Percentiles rank a stretch among this genome's conserved stretches.
These are phyloP conservation scores for Neurospora sp. DNA, from an alignment of 495 filamentous ascomycete species.

Conservation along the genomic window DNA sequence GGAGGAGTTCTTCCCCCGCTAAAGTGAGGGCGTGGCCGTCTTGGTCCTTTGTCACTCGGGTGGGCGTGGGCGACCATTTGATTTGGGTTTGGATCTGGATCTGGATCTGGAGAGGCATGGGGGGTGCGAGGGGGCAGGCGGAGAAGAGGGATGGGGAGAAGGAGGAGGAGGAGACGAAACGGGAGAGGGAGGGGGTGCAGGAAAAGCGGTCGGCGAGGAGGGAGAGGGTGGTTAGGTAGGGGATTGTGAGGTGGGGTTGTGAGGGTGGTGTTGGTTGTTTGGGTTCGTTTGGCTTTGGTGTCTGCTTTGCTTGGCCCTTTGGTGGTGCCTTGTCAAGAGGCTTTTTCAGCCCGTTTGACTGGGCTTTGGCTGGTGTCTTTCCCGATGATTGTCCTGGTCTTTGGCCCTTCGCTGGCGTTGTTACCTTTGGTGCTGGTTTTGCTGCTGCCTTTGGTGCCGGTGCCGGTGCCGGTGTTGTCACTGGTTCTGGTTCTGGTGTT, in stretches of 20 bases:
- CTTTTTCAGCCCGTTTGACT: neutral
- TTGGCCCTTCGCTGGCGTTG: neutral
- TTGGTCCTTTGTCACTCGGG: slow-evolving; percentile 29
- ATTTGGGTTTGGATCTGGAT: slow-evolving; percentile 14
- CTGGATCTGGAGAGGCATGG: neutral
- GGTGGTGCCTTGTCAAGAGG: neutral
- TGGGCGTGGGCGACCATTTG: slow-evolving; percentile 36
- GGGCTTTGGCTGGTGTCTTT: neutral
- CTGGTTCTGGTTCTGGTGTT: neutral
- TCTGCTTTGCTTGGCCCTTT: neutral
- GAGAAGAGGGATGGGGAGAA: slow-evolving; percentile 1
- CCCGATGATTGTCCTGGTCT: neutral
- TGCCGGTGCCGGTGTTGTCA: neutral
- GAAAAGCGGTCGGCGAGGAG: slow-evolving; percentile 60
- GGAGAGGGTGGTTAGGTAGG: slow-evolving; percentile 49
- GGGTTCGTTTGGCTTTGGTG: neutral
- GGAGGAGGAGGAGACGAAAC: slow-evolving; percentile 21
- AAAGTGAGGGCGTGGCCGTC: slow-evolving; percentile 18
- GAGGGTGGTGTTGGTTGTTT: neutral
- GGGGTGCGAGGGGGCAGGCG: neutral
- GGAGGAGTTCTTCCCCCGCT: slow-evolving; percentile 42
- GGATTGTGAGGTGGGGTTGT: slow-evolving; percentile 26
- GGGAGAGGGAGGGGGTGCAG: slow-evolving; percentile 35
- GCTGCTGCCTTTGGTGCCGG: neutral
- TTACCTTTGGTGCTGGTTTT: neutral